Conservation (phyloP, 2,329 filamentous ascomycete genomes). For the Alternaria longipes region DNA sequence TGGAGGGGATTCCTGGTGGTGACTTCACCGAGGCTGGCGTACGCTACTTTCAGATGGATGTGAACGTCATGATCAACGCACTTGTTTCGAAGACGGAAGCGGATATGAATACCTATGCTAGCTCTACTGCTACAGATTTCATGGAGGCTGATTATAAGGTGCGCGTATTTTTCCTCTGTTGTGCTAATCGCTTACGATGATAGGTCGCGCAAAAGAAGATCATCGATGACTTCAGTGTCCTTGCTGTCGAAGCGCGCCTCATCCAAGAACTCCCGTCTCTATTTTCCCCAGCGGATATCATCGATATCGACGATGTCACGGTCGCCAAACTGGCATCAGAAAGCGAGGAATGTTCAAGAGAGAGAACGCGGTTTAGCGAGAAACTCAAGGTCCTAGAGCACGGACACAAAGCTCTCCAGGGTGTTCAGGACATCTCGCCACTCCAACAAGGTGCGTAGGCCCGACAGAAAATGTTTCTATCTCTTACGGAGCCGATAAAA, state of each 20-base stretch:
- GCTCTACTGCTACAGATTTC: slow-evolving; percentile 39
- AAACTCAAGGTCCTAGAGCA: slow-evolving; percentile 30
- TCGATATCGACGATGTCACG: slow-evolving; percentile 25
- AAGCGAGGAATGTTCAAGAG: slow-evolving; percentile 21
- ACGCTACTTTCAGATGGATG: slow-evolving; percentile 9
- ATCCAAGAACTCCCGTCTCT: slow-evolving; percentile 40
- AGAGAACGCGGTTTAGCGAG: slow-evolving; percentile 21
- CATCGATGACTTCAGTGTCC: slow-evolving; percentile 53
- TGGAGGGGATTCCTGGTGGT: slow-evolving; percentile 19
- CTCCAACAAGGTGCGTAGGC: background rate
- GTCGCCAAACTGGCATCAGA: slow-evolving; percentile 28
- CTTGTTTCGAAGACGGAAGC: slow-evolving; percentile 28
- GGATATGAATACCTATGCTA: slow-evolving; percentile 44
- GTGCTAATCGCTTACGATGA: background rate
- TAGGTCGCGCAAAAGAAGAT: slow-evolving; percentile 55
- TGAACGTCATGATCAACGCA: slow-evolving; percentile 18
- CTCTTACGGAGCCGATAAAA: background rate
- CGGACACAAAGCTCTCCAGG: slow-evolving; percentile 21
- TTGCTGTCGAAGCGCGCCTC: slow-evolving; percentile 51
- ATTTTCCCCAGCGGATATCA: slow-evolving; percentile 36
- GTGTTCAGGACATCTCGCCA: background rate
- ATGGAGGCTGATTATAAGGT: slow-evolving; percentile 46
- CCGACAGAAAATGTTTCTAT: background rate
- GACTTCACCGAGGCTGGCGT: slow-evolving; percentile 6
- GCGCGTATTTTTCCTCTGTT: slow-evolving; percentile 1